Evolutionary conservation across 257 asterid genomes (phyloP).

Genomic region (Solanum chmielewskii): DNA sequence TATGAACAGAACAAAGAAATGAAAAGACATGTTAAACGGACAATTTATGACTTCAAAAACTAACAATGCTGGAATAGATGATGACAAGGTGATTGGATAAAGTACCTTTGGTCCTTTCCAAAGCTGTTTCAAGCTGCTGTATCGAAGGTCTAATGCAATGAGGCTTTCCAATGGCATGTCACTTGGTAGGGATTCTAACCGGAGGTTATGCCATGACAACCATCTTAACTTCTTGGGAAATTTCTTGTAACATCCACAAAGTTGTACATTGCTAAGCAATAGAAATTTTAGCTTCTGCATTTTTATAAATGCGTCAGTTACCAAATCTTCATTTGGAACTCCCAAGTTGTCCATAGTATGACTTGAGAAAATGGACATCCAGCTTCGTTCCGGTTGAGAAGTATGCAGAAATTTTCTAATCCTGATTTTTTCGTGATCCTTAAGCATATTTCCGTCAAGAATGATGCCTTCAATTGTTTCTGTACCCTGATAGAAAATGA

Average conservation of each 20-base stretch:
- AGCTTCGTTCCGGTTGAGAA: background rate
- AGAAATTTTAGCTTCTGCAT: slow-evolving; percentile 2
- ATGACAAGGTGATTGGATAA: background rate
- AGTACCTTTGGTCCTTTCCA: slow-evolving; percentile 13
- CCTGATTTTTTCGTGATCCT: background rate
- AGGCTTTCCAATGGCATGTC: background rate
- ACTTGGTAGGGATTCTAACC: background rate
- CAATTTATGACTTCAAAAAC: background rate
- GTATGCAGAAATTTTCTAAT: background rate
- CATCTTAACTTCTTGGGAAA: slow-evolving; percentile 11
- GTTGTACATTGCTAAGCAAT: background rate
- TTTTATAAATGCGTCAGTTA: slow-evolving; percentile 4
- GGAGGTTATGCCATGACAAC: background rate
- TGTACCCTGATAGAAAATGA: background rate
- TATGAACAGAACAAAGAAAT: background rate
- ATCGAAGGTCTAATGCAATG: background rate
- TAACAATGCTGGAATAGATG: background rate
- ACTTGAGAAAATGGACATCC: background rate
- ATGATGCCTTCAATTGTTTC: slow-evolving; percentile 3
- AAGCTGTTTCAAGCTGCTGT: slow-evolving; percentile 4
- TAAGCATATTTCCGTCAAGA: background rate
- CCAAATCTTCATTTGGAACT: background rate
- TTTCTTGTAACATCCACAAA: slow-evolving; percentile 1
- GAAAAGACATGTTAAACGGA: background rate
- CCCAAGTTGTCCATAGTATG: background rate